A percentile compares a stretch with the other conserved stretches of the same genome.
Evolutionary conservation across 345 rosid species (phyloP).

Genomic region (Salix caprea): DNA sequence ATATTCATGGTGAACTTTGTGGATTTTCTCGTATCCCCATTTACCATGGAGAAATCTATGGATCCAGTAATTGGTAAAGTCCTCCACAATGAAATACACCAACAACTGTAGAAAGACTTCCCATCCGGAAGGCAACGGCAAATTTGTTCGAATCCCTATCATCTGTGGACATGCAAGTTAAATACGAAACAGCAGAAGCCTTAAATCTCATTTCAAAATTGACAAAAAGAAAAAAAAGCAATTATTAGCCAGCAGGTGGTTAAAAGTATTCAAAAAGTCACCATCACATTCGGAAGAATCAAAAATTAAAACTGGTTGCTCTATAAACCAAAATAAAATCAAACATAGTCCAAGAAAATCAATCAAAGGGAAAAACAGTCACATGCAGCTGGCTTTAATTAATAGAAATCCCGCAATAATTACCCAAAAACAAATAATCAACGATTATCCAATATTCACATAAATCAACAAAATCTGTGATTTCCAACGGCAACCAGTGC

Average conservation of each 20-base stretch:
- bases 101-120: slow-evolving; percentile 61
- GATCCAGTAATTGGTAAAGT: slow-evolving; percentile 83
- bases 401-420: background rate
- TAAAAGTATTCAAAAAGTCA: background rate
- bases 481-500: background rate
- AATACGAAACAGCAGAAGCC: background rate
- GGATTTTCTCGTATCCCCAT: slow-evolving; percentile 95
- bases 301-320: background rate
- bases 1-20: slow-evolving; percentile 81
- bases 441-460: background rate
- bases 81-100: slow-evolving; percentile 80
- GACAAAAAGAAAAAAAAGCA: background rate
- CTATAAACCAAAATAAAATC: background rate
- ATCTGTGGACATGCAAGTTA: slow-evolving; percentile 39
- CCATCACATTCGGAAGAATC: background rate
- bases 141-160: slow-evolving; percentile 58
- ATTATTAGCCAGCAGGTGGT: background rate
- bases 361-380: background rate
- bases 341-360: background rate
- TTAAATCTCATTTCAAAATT: background rate
- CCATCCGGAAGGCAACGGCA: slow-evolving; percentile 74
- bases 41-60: slow-evolving; percentile 76
- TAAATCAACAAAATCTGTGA: background rate
- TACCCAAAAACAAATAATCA: background rate
- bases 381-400: background rate